Base-by-base conservation (phyloP, 768 basidiomycete species). In the Leccinum rimulosum region DNA sequence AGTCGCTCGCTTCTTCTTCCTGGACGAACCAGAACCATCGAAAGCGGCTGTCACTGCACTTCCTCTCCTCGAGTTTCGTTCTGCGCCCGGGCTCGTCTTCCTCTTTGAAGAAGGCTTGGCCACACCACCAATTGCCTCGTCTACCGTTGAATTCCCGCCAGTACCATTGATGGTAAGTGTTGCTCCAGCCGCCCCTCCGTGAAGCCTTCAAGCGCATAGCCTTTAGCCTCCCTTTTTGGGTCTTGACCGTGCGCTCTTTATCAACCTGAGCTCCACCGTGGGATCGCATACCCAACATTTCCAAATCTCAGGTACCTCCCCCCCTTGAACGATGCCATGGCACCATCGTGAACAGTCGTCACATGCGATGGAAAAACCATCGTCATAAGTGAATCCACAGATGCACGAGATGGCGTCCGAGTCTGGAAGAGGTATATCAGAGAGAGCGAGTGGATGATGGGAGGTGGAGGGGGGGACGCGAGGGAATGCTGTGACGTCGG, bases 361-460 rank as follows among this genome's bases (percentile, higher is more conserved):
- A 74, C 93, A 95, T 10, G 88, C 89, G 61, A 95, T 90, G 10
- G 86, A 88, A 71, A 88, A 91, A 22, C 92, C 92, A 70, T 93
- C 91, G 73, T 93, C 93, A 67, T 84, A 80, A 50, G 79, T 74
- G 60, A 82, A 82, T 6, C 84, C 85, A 71, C 92, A 95, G 59
- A 92, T 88, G 70, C 93, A 95, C 50, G 78, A 77, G 55, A 87
- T 84, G 52, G 76, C 75, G 51, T 86, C 84, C 11, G 79, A 73
- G 61, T 67, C 74, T 30, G 74, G 60, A 36, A 70, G 72, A 22
- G 64, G 69, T n/a, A 31, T 55, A 15, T 65, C 64, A 0, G 64
- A 50, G 10, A 61, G 61, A 1, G 64, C 14, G 36, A 54, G 63
- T 4, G 67, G 66, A 6, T 62, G 63, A 47, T 68, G 68, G 1